Evolutionary conservation across 345 rosid genomes (phyloP).

Genomic region (Salix caprea): DNA sequence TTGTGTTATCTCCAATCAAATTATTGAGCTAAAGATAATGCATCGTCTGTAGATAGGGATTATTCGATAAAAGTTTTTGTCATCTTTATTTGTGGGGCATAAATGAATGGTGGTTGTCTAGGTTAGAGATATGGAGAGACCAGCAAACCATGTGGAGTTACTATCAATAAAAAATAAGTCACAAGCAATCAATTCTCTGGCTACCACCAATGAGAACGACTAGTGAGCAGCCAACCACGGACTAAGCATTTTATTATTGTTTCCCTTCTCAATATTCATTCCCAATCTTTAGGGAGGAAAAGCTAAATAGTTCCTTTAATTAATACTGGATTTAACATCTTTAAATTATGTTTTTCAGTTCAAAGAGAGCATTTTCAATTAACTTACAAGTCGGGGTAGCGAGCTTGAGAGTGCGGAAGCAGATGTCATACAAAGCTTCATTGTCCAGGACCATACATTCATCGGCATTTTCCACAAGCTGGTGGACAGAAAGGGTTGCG

Average conservation of each 20-base stretch:
- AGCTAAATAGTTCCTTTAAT: neutral
- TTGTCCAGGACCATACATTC: constrained; percentile 29
- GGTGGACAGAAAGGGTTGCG: constrained; percentile 27
- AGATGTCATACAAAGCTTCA: constrained; percentile 26
- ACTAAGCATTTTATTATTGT: neutral
- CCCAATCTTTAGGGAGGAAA: neutral
- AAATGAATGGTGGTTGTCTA: neutral
- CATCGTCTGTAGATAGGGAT: neutral
- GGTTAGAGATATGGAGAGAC: neutral
- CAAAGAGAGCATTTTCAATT: neutral
- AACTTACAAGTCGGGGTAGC: constrained; percentile 27
- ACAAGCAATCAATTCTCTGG: neutral
- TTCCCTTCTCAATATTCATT: neutral
- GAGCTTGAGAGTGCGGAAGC: constrained; percentile 28
- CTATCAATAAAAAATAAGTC: neutral
- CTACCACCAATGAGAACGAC: constrained; percentile 1
- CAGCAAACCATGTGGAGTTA: neutral
- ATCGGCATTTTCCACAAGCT: constrained; percentile 23
- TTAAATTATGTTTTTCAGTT: neutral
- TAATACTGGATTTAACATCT: neutral
- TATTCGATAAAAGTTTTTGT: neutral
- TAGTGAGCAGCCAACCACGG: neutral
- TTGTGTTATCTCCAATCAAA: neutral
- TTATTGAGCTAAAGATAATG: neutral
- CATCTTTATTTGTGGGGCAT: neutral